Conservation (phyloP, 225 moss, liverwort and hornwort genomes). For the Neckera pumila region DNA sequence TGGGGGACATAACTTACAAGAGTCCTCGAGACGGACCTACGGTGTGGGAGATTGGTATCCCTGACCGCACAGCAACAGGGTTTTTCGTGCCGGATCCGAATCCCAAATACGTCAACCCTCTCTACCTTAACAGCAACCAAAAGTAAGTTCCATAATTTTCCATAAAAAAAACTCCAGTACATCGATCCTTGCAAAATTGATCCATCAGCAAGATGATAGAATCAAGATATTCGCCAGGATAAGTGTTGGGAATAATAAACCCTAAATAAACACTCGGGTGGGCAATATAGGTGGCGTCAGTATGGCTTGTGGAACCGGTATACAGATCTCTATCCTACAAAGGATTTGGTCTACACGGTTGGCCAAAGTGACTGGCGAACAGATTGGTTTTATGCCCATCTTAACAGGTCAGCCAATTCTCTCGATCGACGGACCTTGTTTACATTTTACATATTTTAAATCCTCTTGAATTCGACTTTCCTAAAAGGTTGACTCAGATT, state of each 20-base stretch:
- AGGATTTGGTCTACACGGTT: slow-evolving; percentile 62
- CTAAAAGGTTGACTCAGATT: not conserved
- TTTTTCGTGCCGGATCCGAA: slow-evolving; percentile 77
- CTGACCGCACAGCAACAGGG: slow-evolving; percentile 68
- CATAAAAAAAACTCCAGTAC: not conserved
- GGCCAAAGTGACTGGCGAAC: slow-evolving; percentile 72
- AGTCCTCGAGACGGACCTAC: slow-evolving; percentile 72
- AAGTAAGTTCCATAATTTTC: slow-evolving; percentile 23
- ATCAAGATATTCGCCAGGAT: not conserved
- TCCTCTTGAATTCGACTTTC: not conserved
- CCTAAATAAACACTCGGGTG: not conserved
- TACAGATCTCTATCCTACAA: slow-evolving; percentile 48
- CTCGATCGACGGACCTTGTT: not conserved
- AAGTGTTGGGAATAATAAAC: not conserved
- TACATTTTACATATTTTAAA: not conserved
- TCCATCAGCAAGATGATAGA: not conserved
- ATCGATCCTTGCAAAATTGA: not conserved
- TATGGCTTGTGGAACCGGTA: slow-evolving; percentile 92
- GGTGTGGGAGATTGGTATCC: slow-evolving; percentile 81
- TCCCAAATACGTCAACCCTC: slow-evolving; percentile 72
- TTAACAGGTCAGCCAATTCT: slow-evolving; percentile 42
- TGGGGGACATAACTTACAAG: slow-evolving; percentile 50
- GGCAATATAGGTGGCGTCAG: slow-evolving; percentile 61
- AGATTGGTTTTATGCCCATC: slow-evolving; percentile 85
- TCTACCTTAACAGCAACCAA: slow-evolving; percentile 60